Base-by-base conservation (phyloP, 2,329 filamentous ascomycete species). In the Helminthosporium solani region DNA sequence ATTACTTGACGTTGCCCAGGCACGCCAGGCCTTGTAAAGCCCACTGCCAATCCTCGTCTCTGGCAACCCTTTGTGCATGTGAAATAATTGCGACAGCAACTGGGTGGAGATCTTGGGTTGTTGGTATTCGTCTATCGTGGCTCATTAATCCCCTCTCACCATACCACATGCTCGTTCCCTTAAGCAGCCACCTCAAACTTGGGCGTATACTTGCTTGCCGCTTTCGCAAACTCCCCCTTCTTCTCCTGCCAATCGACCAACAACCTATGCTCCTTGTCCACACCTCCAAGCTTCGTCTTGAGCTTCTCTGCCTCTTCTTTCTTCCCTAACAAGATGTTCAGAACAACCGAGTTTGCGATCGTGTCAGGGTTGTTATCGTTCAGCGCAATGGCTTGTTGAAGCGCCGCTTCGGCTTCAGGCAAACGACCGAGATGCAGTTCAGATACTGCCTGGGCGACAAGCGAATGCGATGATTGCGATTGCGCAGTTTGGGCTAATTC, bases 401-500 rank as follows among this genome's bases (percentile, higher is more conserved):
- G 73, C 3, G 91, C 92, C 15, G 86, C 82, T 73, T 96, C 88
- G 0, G 92, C 90, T 76, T 97, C 94, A 52, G 94, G 90, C 33
- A 88, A 74, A 39, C 94, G 83, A 40, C 90, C 91, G 21, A 97
- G 83, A 66, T 97, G 94, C 42, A 97, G 75, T 71, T 99, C 92
- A 19, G 89, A 87, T 20, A 97, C 84, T 20, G 91, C 92, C 74
- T 97, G 94, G 16, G 89, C 86, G 50, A 96, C 83, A 44, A 96
- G 81, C 15, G 83, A 87, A 57, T 85, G 79, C 42, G 85, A 79
- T 14, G 88, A 88, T 39, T 89, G 85, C 15, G 88, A 90, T 25
- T 88, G 84, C 2, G 90, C 86, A 21, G 88, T 86, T 66, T 95
- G 89, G 3, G 94, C 92, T 39, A 97, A 82, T 72, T 99, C 94